Percentiles rank a stretch among this genome's conserved stretches.
Conservation (phyloP, 192 early-diverging fungal species). For the Backusella parvicylindrica region DNA sequence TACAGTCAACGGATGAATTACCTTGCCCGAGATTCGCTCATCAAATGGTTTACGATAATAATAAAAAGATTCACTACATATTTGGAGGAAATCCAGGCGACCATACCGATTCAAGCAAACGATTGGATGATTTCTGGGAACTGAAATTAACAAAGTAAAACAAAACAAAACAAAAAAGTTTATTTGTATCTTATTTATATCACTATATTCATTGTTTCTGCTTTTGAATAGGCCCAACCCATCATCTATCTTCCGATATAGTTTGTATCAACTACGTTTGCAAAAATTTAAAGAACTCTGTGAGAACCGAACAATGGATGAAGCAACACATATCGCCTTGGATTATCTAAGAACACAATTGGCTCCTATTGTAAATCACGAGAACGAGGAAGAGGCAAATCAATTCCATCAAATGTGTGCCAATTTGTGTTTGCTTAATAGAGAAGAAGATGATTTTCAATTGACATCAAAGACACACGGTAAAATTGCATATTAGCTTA, state of each 20-base stretch:
- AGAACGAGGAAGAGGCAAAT: constrained; percentile 36
- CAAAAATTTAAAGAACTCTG: constrained; percentile 86
- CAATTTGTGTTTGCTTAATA: constrained; percentile 7
- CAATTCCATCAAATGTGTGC: constrained; percentile 38
- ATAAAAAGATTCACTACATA: constrained; percentile 71
- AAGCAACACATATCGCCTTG: constrained; percentile 56
- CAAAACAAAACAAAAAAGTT: no score
- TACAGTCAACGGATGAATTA: not conserved
- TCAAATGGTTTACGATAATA: constrained; percentile 83
- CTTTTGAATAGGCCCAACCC: constrained; percentile 46
- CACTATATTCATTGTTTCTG: not conserved
- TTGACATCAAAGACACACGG: not conserved
- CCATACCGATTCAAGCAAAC: constrained; percentile 48
- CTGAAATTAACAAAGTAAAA: constrained; percentile 59
- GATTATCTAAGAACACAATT: constrained; percentile 76
- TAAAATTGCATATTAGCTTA: not conserved
- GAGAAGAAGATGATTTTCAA: not conserved
- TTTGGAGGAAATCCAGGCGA: constrained; percentile 96
- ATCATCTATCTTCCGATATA: constrained; percentile 65
- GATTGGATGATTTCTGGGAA: constrained; percentile 86
- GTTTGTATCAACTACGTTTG: constrained; percentile 73
- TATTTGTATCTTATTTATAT: not conserved
- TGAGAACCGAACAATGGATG: not conserved
- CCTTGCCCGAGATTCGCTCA: constrained; percentile 91
- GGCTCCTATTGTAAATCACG: constrained; percentile 66